These are phyloP conservation scores for Thraustotheca clavata DNA, from an alignment of 352 stramenopile genomes.

Conservation along the genomic window DNA sequence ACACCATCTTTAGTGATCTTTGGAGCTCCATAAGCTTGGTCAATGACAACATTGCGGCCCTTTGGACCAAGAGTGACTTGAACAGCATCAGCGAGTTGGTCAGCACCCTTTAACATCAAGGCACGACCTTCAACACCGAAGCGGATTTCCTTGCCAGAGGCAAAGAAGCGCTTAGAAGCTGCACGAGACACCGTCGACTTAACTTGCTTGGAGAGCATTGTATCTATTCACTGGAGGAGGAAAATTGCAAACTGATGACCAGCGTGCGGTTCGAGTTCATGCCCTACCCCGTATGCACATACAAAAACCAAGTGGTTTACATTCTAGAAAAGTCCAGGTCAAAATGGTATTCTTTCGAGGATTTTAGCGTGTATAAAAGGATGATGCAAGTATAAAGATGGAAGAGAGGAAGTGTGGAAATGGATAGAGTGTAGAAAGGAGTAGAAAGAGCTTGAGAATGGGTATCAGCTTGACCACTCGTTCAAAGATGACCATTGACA, in stretches of 20 bases:
- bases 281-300: conserved; percentile 9
- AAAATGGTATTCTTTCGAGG: too few relatives aligned
- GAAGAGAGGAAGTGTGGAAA: too few relatives aligned
- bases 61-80: conserved; percentile 99
- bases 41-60: conserved; percentile 99
- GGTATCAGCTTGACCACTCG: background rate
- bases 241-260: conserved; percentile 21
- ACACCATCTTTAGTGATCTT: conserved; percentile 99
- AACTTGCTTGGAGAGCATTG: conserved; percentile 22
- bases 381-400: too few relatives aligned
- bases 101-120: conserved; percentile 97
- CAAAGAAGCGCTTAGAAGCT: conserved; percentile 57
- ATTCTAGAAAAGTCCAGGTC: conserved; percentile 24
- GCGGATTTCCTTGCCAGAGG: conserved; percentile 97
- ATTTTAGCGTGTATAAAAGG: too few relatives aligned
- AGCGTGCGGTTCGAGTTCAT: background rate
- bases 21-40: conserved; percentile 94
- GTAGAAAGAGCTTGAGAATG: too few relatives aligned
- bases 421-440: too few relatives aligned
- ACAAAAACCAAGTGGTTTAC: conserved; percentile 16
- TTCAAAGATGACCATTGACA: background rate
- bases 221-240: conserved; percentile 8
- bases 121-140: conserved; percentile 97
- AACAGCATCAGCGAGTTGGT: conserved; percentile 98
- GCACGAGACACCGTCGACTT: conserved; percentile 22